phyloP scores from a whole-genome alignment of 176 grass and related monocot species.

The Musa troglodytarum region DNA sequence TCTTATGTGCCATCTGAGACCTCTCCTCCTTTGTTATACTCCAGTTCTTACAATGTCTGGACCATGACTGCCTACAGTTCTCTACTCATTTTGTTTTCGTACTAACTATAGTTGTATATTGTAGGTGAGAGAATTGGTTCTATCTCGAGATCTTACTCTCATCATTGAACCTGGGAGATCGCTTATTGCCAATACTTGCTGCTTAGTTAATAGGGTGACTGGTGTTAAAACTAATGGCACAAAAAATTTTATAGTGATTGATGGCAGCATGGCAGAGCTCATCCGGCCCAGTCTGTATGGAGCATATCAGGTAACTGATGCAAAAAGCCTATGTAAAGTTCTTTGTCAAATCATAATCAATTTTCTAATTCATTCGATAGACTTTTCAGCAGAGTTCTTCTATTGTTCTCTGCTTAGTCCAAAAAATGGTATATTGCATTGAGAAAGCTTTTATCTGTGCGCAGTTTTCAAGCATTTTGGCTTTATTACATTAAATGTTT shows the following conservation, averaged over 20 bases:
- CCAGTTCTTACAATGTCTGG: not conserved
- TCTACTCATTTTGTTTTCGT: not conserved
- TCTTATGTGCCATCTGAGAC: not conserved
- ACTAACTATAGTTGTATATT: not conserved
- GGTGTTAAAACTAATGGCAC: constrained; percentile 96
- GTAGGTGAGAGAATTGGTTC: constrained; percentile 86
- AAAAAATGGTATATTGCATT: not conserved
- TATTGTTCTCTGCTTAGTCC: not conserved
- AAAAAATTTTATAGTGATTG: constrained; percentile 92
- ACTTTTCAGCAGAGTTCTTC: too few species aligned
- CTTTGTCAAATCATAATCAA: too few species aligned
- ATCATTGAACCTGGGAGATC: constrained; percentile 97
- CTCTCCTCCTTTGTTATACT: not conserved
- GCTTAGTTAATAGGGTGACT: constrained; percentile 77
- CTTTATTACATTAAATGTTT: too few species aligned
- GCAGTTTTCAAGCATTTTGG: too few species aligned
- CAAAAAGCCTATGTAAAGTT: not conserved
- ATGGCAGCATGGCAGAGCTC: constrained; percentile 97
- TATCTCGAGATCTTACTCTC: constrained; percentile 71
- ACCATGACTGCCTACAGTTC: not conserved
- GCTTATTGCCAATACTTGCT: constrained; percentile 90
- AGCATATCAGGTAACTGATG: constrained; percentile 73
- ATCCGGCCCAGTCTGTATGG: constrained; percentile 98
- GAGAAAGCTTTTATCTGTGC: not conserved
- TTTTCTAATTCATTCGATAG: too few species aligned